Conservation (phyloP, 2,329 filamentous ascomycete species). For the Exophiala viscosa region DNA sequence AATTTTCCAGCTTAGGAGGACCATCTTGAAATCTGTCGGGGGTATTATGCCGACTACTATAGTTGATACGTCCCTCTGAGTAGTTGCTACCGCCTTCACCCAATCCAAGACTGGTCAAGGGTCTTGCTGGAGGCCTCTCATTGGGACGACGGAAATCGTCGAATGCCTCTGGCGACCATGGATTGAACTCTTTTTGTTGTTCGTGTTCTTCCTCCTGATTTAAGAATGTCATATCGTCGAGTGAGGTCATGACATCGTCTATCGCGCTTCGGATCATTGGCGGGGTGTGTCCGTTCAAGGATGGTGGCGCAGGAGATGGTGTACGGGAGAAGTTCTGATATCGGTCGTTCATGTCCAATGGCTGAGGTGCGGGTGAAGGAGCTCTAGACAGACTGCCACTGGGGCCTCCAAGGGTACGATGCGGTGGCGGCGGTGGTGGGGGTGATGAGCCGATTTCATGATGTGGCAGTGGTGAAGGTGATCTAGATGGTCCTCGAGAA, state of each 20-base stretch:
- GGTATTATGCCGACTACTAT: slow-evolving; percentile 46
- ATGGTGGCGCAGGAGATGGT: slow-evolving; percentile 66
- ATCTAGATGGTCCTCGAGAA: slow-evolving; percentile 35
- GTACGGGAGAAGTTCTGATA: slow-evolving; percentile 54
- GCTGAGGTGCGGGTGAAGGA: slow-evolving; percentile 44
- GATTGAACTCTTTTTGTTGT: slow-evolving; percentile 56
- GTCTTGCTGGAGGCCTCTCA: slow-evolving; percentile 45
- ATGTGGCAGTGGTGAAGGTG: slow-evolving; percentile 29
- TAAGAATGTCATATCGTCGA: slow-evolving; percentile 76
- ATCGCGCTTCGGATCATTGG: slow-evolving; percentile 91
- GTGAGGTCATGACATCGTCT: slow-evolving; percentile 95
- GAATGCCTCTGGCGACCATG: slow-evolving; percentile 91
- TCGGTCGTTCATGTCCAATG: slow-evolving; percentile 32
- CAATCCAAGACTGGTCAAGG: slow-evolving; percentile 73
- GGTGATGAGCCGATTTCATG: slow-evolving; percentile 65
- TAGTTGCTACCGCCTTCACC: slow-evolving; percentile 47
- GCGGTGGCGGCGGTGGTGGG: slow-evolving; percentile 78
- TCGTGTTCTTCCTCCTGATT: slow-evolving; percentile 50
- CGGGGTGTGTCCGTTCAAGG: slow-evolving; percentile 68
- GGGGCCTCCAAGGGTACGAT: slow-evolving; percentile 56
- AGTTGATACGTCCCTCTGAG: slow-evolving; percentile 57
- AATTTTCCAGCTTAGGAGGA: slow-evolving; percentile 73
- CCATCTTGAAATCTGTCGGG: slow-evolving; percentile 54
- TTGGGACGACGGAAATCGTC: slow-evolving; percentile 46
- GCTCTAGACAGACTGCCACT: slow-evolving; percentile 33